These are phyloP conservation scores for Penicillium sp. DNA, from an alignment of 2,329 filamentous ascomycete genomes.

Conservation along the genomic window DNA sequence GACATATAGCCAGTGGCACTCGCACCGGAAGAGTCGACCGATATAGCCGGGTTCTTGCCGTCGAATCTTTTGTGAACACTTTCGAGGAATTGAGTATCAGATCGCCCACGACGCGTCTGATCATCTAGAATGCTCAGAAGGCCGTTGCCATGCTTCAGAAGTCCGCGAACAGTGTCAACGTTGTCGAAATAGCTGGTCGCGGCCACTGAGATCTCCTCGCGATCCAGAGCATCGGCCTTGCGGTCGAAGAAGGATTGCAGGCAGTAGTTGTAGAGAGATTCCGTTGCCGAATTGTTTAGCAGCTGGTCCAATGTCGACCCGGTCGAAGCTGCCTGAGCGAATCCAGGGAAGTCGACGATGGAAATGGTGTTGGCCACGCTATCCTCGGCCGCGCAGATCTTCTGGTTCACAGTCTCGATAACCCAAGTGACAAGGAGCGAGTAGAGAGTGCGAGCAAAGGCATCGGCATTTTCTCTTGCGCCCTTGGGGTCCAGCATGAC, in stretches of 20 bases:
- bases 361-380: constrained; percentile 89
- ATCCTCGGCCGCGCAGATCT: constrained; percentile 80
- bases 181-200: constrained; percentile 98
- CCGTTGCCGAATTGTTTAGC: constrained; percentile 87
- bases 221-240: constrained; percentile 88
- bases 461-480: constrained; percentile 85
- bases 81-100: constrained; percentile 84
- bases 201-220: constrained; percentile 83
- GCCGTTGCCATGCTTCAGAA: constrained; percentile 89
- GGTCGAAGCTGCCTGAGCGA: constrained; percentile 77
- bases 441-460: constrained; percentile 88
- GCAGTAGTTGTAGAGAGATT: constrained; percentile 87
- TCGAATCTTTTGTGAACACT: constrained; percentile 89
- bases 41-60: constrained; percentile 86
- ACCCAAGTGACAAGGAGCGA: constrained; percentile 90
- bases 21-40: constrained; percentile 68
- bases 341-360: constrained; percentile 93
- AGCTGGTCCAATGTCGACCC: constrained; percentile 85
- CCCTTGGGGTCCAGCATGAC: constrained; percentile 94
- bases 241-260: constrained; percentile 94
- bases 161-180: constrained; percentile 83
- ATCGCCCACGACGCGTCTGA: constrained; percentile 83
- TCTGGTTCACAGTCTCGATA: constrained; percentile 87
- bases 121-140: constrained; percentile 92
- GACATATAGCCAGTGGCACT: constrained; percentile 88